Conservation (phyloP, 805 yeast genomes). For the Hanseniaspora clermontiae region DNA sequence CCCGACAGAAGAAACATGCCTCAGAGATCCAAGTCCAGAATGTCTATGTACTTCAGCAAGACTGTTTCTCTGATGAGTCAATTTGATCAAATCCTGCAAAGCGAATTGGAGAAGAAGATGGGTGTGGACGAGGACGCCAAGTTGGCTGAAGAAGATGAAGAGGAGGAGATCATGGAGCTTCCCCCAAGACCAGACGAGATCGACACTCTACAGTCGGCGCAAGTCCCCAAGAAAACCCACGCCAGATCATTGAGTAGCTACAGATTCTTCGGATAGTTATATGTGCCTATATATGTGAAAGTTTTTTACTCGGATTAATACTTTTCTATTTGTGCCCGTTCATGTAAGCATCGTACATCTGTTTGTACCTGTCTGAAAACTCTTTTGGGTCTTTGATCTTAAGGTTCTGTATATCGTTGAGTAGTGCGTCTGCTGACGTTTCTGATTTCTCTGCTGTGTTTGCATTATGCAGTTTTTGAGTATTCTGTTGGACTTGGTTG, state of each 20-base stretch:
- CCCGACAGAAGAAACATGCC: slow-evolving; percentile 1
- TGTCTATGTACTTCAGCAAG: slow-evolving; percentile 14
- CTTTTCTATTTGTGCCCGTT: neutral
- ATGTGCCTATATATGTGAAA: neutral
- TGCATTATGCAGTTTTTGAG: neutral
- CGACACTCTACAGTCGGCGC: neutral
- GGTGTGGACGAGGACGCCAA: slow-evolving; percentile 24
- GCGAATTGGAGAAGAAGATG: slow-evolving; percentile 47
- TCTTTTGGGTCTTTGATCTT: slow-evolving; percentile 6
- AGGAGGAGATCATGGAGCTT: neutral
- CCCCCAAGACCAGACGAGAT: slow-evolving; percentile 12
- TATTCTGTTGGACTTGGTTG: slow-evolving; percentile 1
- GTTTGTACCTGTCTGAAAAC: slow-evolving; percentile 5
- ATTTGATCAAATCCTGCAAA: slow-evolving; percentile 52
- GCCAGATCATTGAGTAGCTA: slow-evolving; percentile 12
- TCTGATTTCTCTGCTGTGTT: neutral
- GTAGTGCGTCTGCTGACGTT: neutral
- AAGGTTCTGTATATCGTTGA: neutral
- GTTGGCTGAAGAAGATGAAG: slow-evolving; percentile 12
- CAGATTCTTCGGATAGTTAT: slow-evolving; percentile 9
- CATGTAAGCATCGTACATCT: slow-evolving; percentile 12
- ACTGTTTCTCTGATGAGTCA: slow-evolving; percentile 39
- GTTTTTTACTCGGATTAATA: neutral
- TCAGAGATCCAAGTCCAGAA: slow-evolving; percentile 10
- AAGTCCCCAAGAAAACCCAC: neutral